Evolutionary conservation across 495 filamentous ascomycete species (phyloP), one percentile per base, ranked within the genome.

Genomic region (Pseudoneurospora amorphoporcata): DNA sequence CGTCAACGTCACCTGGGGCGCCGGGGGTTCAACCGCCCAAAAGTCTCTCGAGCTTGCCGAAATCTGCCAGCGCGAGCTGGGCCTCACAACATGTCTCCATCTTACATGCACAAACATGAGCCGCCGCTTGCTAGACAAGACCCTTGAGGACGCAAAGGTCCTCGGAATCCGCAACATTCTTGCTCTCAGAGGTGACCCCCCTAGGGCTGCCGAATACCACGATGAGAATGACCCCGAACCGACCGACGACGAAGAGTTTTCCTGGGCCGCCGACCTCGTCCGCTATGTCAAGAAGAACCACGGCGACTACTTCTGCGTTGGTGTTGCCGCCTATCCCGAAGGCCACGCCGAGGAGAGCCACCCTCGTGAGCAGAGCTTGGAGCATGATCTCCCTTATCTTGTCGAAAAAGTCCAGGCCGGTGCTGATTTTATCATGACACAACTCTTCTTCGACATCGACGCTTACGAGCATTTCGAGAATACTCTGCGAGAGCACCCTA

Each of bases 371-470:
- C 95, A 98, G 83, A 90, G 90, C 78, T 85, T 92, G 0, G 85
- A 87, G 73, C 89, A 90, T 58, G 95, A 99, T 82, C 80, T 99
- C 43, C 92, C 95, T 8, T 97, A 93, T 77, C 84, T 99, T 68
- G 87, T 97, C 39, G 94, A 97, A 72, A 99, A 99, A 86, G 90
- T 90, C 0, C 84, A 90, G 76, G 95, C 95, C 4, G 95, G 95
- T 0, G 96, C 95, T 29, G 96, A 98, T 80, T 99, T 99, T 80
- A 91, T 99, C 79, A 97, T 99, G 93, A 98, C 96, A n/a, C 95
- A 99, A 79, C 85, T 99, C 35, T 98, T 98, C 83, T 99, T 95
- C 80, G 94, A 98, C 76, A 86, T 92, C 16, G 85, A 91, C 8
- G 93, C 92, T 17, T 99, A 94, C 80, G 84, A 88, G 65, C 84